Percentiles rank a stretch among this genome's conserved stretches.
phyloP scores from a whole-genome alignment of 352 stramenopile species.

The Globisporangium cystogenes region DNA sequence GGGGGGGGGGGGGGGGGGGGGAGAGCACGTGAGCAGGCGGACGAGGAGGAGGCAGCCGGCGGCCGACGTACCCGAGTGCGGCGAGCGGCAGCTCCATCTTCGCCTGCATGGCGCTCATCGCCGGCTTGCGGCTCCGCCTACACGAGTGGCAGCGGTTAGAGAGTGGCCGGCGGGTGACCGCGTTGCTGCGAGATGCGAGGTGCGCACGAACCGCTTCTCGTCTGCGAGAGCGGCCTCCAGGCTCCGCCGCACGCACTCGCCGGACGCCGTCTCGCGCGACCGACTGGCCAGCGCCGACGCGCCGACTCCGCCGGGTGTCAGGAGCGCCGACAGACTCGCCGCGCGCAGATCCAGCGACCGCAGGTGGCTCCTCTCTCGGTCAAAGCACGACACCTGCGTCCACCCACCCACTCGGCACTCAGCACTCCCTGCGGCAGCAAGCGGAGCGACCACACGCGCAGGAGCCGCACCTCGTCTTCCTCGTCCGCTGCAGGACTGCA shows the following conservation, averaged over 20 bases:
- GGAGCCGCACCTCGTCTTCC: conserved; percentile 18
- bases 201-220: conserved; percentile 6
- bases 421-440: neutral
- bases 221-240: conserved; percentile 21
- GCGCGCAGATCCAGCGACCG: conserved; percentile 10
- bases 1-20: no score
- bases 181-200: no score
- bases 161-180: no score
- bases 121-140: conserved; percentile 11
- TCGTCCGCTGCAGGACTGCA: conserved; percentile 3
- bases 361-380: conserved; percentile 16
- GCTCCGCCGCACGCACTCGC: conserved; percentile 24
- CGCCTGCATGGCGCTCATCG: conserved; percentile 12
- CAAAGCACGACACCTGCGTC: conserved; percentile 14
- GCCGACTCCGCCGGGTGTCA: conserved; percentile 18
- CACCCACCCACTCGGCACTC: neutral
- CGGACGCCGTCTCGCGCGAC: conserved; percentile 1
- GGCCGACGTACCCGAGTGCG: conserved; percentile 30
- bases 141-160: neutral
- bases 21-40: conserved; percentile 7
- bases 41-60: neutral
- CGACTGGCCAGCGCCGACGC: conserved; percentile 17
- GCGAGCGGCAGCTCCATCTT: conserved; percentile 46
- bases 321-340: conserved; percentile 7
- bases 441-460: neutral